Base-by-base conservation (phyloP, 2,329 filamentous ascomycete species). In the Pseudogymnoascus sp. region DNA sequence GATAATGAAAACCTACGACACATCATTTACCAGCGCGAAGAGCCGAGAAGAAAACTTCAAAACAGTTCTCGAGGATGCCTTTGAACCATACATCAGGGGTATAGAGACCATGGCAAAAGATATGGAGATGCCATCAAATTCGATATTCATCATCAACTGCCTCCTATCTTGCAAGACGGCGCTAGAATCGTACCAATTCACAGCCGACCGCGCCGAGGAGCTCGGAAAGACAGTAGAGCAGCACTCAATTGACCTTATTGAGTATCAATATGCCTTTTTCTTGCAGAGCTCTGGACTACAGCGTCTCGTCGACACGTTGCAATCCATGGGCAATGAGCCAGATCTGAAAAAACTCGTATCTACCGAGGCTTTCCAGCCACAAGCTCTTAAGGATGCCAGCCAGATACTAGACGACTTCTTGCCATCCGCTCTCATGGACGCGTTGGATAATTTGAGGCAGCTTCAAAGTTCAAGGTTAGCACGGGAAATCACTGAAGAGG, bases 381-480 rank as follows among this genome's bases (percentile, higher is more conserved):
- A 81, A 4, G 75, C 81, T 0, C 79, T 97, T n/a, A 77, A 82
- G 1, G 77, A 80, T 60, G 86, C 88, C 1, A 90, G 90, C 69
- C 90, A 93, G 69, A 83, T 82, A 42, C 80, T 99, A 5, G 95
- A 99, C 71, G 87, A 91, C 65, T 99, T 97, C 76, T 79, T 99
- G 23, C 93, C 95, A 0, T 96, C 91, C 1, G 95, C 93, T 2
- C 81, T 96, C 31, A 93, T 97, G 80, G 95, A 99, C 73, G 93
- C 93, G 2, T 86, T 90, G 69, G 89, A 95, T 60, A 90, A 91
- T 65, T 75, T 97, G 25, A 88, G 88, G 67, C 80, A 84, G 43
- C 77, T 99, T 1, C 86, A 89, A 66, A 89, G 90, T 70, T 84
- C 89, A 1, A 81, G 80, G 9, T 77, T 96, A 63, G 88, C 89